Evolutionary conservation across 2,329 filamentous ascomycete genomes (phyloP).

Genomic region (Ustulina deusta): DNA sequence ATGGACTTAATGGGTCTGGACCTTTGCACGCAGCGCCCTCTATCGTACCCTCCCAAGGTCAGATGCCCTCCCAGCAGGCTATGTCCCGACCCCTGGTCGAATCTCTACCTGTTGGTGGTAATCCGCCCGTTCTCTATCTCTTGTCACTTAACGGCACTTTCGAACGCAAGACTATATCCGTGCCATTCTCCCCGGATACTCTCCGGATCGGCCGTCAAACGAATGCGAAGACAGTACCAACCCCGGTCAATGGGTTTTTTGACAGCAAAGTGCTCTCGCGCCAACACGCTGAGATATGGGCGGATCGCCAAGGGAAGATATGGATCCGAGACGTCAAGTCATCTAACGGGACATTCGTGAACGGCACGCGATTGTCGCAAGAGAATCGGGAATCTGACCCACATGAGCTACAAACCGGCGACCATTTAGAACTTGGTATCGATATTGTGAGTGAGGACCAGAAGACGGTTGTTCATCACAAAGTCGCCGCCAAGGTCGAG

Average conservation of each 20-base stretch:
- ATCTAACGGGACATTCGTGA: slow-evolving; percentile 98
- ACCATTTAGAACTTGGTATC: slow-evolving; percentile 94
- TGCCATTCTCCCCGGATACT: slow-evolving; percentile 94
- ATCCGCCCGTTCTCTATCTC: slow-evolving; percentile 84
- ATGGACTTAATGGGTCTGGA: slow-evolving; percentile 59
- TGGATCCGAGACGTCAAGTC: slow-evolving; percentile 98
- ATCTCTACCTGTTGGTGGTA: slow-evolving; percentile 71
- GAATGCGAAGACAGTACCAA: slow-evolving; percentile 94
- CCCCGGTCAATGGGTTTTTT: slow-evolving; percentile 92
- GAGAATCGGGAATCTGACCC: slow-evolving; percentile 98
- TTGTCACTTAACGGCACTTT: slow-evolving; percentile 95
- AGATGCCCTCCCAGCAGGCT: slow-evolving; percentile 57
- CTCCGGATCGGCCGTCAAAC: slow-evolving; percentile 95
- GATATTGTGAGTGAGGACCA: slow-evolving; percentile 99
- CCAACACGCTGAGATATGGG: slow-evolving; percentile 96
- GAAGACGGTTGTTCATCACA: slow-evolving; percentile 98
- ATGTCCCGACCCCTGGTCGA: slow-evolving; percentile 75
- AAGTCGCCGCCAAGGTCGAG: slow-evolving; percentile 96
- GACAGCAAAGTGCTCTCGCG: slow-evolving; percentile 97
- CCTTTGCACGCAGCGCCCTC: slow-evolving; percentile 56
- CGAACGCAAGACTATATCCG: slow-evolving; percentile 93
- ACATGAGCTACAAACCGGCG: slow-evolving; percentile 89
- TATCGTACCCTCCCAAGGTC: slow-evolving; percentile 54
- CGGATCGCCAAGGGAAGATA: slow-evolving; percentile 83
- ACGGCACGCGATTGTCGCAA: slow-evolving; percentile 86